Evolutionary conservation across 2,329 filamentous ascomycete species (phyloP).

Genomic region (Penicillium psychrosexuale): DNA sequence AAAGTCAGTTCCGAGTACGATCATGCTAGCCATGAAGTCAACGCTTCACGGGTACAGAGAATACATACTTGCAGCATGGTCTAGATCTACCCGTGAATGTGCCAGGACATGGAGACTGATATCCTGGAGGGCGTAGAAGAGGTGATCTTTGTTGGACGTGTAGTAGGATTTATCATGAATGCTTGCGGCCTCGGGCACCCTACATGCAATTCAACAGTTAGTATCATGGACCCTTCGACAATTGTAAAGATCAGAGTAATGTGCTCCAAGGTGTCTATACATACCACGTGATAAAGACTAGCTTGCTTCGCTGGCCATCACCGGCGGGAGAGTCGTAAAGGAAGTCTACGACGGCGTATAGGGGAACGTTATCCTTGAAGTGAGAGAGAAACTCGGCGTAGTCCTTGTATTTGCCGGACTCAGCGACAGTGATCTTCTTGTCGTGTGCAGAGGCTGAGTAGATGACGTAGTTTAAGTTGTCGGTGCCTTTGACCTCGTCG

Average conservation of each 20-base stretch:
- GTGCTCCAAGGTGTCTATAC: not conserved
- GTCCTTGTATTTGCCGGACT: slow-evolving; percentile 18
- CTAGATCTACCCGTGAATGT: slow-evolving; percentile 13
- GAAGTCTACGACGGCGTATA: slow-evolving; percentile 18
- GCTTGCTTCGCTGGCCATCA: slow-evolving; percentile 15
- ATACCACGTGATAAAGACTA: slow-evolving; percentile 23
- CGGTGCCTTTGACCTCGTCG: slow-evolving; percentile 19
- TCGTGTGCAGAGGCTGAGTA: slow-evolving; percentile 19
- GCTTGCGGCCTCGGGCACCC: slow-evolving; percentile 17
- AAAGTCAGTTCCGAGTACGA: not conserved
- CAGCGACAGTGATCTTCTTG: slow-evolving; percentile 18
- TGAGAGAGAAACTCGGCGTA: slow-evolving; percentile 15
- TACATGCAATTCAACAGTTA: slow-evolving; percentile 5
- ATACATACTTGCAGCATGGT: slow-evolving; percentile 16
- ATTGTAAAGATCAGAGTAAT: not conserved
- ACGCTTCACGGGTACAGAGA: not conserved
- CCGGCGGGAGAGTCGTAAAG: slow-evolving; percentile 16
- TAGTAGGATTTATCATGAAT: slow-evolving; percentile 20
- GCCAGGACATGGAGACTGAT: slow-evolving; percentile 23
- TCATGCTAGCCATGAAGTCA: not conserved
- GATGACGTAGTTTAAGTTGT: slow-evolving; percentile 18
- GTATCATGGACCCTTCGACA: not conserved
- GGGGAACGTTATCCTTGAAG: slow-evolving; percentile 16
- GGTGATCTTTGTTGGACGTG: slow-evolving; percentile 19
- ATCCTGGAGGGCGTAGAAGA: slow-evolving; percentile 15